Evolutionary conservation across 345 rosid species (phyloP).

Genomic region (Iberis pinnata): DNA sequence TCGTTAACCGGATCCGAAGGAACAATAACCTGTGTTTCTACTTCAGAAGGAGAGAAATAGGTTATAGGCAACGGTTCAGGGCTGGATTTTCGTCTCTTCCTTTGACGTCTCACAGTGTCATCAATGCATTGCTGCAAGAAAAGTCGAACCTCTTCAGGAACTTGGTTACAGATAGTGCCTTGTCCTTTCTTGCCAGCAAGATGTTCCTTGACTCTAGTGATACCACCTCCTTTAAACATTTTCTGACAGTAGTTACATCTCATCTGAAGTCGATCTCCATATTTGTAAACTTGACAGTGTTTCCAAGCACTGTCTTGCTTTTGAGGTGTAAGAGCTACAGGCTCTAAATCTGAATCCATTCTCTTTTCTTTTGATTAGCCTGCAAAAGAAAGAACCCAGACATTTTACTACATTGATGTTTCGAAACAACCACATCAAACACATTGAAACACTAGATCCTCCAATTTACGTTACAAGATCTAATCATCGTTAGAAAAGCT

Average conservation of each 20-base stretch:
- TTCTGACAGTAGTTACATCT: slow-evolving; percentile 73
- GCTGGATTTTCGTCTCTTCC: slow-evolving; percentile 54
- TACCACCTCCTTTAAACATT: slow-evolving; percentile 90
- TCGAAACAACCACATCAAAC: not conserved
- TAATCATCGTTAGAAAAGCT: too few relatives aligned
- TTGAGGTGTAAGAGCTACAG: slow-evolving; percentile 56
- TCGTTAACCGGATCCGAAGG: slow-evolving; percentile 35
- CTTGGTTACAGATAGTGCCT: slow-evolving; percentile 65
- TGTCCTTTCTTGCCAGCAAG: slow-evolving; percentile 86
- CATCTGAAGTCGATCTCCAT: slow-evolving; percentile 65
- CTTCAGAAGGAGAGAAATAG: slow-evolving; percentile 37
- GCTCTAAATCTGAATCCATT: slow-evolving; percentile 44
- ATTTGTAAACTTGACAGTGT: slow-evolving; percentile 72
- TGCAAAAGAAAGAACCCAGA: not conserved
- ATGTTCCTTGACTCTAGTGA: slow-evolving; percentile 91
- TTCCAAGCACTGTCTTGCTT: slow-evolving; percentile 97
- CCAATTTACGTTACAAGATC: too few relatives aligned
- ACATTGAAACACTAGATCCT: too few relatives aligned
- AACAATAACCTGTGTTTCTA: slow-evolving; percentile 24
- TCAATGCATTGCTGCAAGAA: slow-evolving; percentile 62
- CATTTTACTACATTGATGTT: too few relatives aligned
- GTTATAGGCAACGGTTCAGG: slow-evolving; percentile 40
- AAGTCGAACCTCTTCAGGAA: slow-evolving; percentile 54
- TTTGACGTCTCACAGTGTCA: slow-evolving; percentile 58
- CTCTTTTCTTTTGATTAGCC: not conserved